Base-by-base conservation (phyloP, 352 stramenopile genomes). In the Phytopythium ostracodes region DNA sequence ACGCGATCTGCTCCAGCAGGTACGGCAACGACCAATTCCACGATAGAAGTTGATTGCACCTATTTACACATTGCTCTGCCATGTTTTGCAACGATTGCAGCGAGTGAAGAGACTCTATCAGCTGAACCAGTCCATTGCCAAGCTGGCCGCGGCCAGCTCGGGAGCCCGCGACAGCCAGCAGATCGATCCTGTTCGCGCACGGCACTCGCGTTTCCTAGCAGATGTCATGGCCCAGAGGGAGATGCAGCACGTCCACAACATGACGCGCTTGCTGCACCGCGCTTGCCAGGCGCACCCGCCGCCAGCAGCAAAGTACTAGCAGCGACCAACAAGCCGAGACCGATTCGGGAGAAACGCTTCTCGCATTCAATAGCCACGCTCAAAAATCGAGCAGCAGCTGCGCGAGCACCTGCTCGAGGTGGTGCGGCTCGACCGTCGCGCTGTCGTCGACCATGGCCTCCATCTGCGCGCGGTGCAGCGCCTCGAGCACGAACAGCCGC, bases 371-470 rank as follows among this genome's bases (percentile, higher is more conserved):
- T 38, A 14, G 33, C 33, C 10, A 3, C 25, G 2, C 6, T 54
- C 47, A 54, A 55, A 91, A 95, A 52, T 95, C 86, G 33, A 95
- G 66, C 50, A 95, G 62, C 51, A 95, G 66, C 58, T 93, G 84
- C 38, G 84, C 86, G 24, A 95, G 46, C 25, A 93, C 86, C 62
- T 95, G 82, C 65, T 95, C 86, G 3, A 95, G 50, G 49, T 95
- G 86, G 33, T 86, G 77, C 42, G 84, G 79, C 63, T 95, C 82
- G 11, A 93, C 73, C 11, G 71, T 67, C 27, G 76, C 65, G 63
- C 81, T 92, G 49, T 92, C 86, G 60, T 95, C 86, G 35, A 95
- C 81, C 84, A 92, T 93, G 40, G 86, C 86, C 57, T 95, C 86
- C 72, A 92, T 89, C 63, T 95, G 86, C n/a, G 86, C 82, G 59